Evolutionary conservation across 345 rosid genomes (phyloP).

Genomic region (Limnanthes douglasii): DNA sequence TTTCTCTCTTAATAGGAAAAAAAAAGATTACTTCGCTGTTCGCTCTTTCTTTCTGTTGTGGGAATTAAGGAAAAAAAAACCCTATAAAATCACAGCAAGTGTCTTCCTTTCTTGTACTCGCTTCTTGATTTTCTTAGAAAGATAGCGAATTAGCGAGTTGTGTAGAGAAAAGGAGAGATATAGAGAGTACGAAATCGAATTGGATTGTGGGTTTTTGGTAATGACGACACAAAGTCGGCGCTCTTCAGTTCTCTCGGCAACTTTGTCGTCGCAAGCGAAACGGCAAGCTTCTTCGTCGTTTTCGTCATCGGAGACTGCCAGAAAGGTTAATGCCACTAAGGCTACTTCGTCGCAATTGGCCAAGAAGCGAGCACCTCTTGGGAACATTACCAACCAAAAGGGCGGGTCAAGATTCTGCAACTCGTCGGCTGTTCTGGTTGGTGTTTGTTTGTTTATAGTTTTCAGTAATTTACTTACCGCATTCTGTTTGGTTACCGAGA

Average conservation of each 20-base stretch:
- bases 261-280: slow-evolving; percentile 36
- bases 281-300: slow-evolving; percentile 24
- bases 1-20: no score
- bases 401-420: slow-evolving; percentile 22
- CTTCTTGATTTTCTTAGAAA: no score
- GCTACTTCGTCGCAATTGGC: slow-evolving; percentile 22
- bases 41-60: no score
- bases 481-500: slow-evolving; percentile 4
- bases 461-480: neutral
- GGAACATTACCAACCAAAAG: slow-evolving; percentile 42
- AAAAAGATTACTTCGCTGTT: no score
- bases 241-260: slow-evolving; percentile 27
- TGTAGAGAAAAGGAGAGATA: no score
- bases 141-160: no score
- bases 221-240: slow-evolving; percentile 19
- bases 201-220: no score
- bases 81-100: no score
- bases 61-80: no score
- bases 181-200: no score
- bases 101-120: no score
- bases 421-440: slow-evolving; percentile 42
- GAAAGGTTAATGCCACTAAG: slow-evolving; percentile 18
- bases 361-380: slow-evolving; percentile 62
- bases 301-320: slow-evolving; percentile 28
- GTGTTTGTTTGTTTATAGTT: slow-evolving; percentile 5